phyloP scores from a whole-genome alignment of 306 rosid genomes.

The Macrotyloma uniflorum region DNA sequence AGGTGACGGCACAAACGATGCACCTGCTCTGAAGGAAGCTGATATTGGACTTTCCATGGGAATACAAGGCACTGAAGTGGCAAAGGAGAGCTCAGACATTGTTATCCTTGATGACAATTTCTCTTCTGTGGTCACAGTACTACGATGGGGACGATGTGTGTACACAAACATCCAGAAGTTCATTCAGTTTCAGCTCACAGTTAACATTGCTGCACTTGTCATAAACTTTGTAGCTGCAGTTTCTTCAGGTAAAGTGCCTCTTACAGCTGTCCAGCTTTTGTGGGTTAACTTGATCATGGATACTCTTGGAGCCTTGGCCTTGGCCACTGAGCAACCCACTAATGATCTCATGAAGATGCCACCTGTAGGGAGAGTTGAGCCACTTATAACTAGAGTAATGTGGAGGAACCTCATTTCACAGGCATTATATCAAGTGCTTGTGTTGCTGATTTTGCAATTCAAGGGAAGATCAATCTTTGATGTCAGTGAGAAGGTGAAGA shows the following conservation, averaged over 20 bases:
- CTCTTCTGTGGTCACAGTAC: slow-evolving; percentile 4
- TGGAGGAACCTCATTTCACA: slow-evolving; percentile 21
- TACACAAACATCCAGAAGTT: slow-evolving; percentile 2
- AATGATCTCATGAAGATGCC: slow-evolving; percentile 18
- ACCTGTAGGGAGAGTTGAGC: neutral
- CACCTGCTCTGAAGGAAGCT: slow-evolving; percentile 4
- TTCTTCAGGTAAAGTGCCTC: slow-evolving; percentile 16
- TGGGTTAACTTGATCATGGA: slow-evolving; percentile 21
- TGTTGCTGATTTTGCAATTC: neutral
- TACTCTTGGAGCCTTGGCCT: slow-evolving; percentile 10
- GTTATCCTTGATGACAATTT: slow-evolving; percentile 22
- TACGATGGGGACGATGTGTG: slow-evolving; percentile 3
- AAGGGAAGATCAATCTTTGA: slow-evolving; percentile 21
- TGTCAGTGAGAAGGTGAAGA: slow-evolving; percentile 1
- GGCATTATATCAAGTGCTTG: slow-evolving; percentile 1
- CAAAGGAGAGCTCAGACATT: slow-evolving; percentile 24
- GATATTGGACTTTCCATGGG: slow-evolving; percentile 21
- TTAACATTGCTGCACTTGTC: slow-evolving; percentile 9
- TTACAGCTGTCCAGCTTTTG: slow-evolving; percentile 8
- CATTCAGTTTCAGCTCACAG: slow-evolving; percentile 29
- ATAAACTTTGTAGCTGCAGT: slow-evolving; percentile 17
- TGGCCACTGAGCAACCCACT: slow-evolving; percentile 15
- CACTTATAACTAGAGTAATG: slow-evolving; percentile 7
- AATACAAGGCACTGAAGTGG: slow-evolving; percentile 18
- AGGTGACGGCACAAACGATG: slow-evolving; percentile 16